phyloP scores from a whole-genome alignment of 176 grass and related monocot genomes.

The Guadua angustifolia region DNA sequence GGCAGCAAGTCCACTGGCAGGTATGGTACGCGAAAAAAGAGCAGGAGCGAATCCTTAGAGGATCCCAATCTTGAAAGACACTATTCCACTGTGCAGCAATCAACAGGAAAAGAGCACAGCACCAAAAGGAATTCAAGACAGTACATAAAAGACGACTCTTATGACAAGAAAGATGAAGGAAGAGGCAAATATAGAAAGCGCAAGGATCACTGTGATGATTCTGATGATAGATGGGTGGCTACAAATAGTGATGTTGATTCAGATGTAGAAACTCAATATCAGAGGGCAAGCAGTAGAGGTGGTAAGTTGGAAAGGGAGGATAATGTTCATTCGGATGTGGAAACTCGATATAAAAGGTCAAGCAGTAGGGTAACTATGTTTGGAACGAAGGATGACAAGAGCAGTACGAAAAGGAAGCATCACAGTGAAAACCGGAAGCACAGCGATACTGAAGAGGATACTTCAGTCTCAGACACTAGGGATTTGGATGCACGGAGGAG shows the following conservation, averaged over 20 bases:
- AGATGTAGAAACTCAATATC: constrained; percentile 16
- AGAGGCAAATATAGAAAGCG: constrained; percentile 35
- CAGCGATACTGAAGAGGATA: constrained; percentile 4
- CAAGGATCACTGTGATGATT: constrained; percentile 1
- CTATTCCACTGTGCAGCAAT: neutral
- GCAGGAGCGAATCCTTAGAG: constrained; percentile 32
- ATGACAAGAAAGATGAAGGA: constrained; percentile 37
- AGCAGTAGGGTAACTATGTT: neutral
- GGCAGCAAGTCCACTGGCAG: constrained; percentile 42
- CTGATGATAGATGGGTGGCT: constrained; percentile 45
- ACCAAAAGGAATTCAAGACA: constrained; percentile 22
- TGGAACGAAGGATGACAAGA: constrained; percentile 37
- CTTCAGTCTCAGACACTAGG: constrained; percentile 24
- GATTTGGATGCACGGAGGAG: constrained; percentile 35
- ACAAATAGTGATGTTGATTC: constrained; percentile 50
- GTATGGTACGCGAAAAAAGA: constrained; percentile 35
- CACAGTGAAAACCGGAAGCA: constrained; percentile 32
- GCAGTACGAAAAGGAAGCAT: constrained; percentile 45
- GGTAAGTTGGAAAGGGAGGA: constrained; percentile 24
- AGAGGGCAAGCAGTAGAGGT: constrained; percentile 7
- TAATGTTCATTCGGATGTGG: neutral
- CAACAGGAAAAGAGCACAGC: neutral
- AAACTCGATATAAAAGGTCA: constrained; percentile 35
- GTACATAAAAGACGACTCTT: constrained; percentile 11
- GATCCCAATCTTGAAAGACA: constrained; percentile 33